Evolutionary conservation across 495 filamentous ascomycete species (phyloP).

Genomic region (Rostrohypoxylon terebratum): DNA sequence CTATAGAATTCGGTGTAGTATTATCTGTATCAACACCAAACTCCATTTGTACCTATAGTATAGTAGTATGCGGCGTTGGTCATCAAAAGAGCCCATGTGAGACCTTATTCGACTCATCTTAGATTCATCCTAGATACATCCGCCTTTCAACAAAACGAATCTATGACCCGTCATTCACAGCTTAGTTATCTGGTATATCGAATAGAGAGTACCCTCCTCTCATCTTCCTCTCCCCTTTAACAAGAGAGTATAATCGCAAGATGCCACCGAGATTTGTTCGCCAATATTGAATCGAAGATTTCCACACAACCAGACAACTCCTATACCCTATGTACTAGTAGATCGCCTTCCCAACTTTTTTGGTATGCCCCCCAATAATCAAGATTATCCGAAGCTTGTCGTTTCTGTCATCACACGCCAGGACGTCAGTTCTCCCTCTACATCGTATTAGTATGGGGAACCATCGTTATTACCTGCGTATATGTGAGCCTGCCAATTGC

Average conservation of each 20-base stretch:
- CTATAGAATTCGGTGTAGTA: background rate
- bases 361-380: background rate
- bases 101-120: background rate
- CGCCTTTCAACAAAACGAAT: slow-evolving; percentile 2
- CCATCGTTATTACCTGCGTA: slow-evolving; percentile 54
- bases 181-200: slow-evolving; percentile 1
- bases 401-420: slow-evolving; percentile 42
- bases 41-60: too few relatives aligned
- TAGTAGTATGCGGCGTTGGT: background rate
- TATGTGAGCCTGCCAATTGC: slow-evolving; percentile 56
- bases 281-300: slow-evolving; percentile 12
- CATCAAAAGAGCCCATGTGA: background rate
- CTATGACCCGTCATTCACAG: slow-evolving; percentile 5
- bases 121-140: slow-evolving; percentile 14
- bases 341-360: slow-evolving; percentile 16
- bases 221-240: background rate
- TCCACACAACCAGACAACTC: slow-evolving; percentile 19
- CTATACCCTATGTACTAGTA: slow-evolving; percentile 25
- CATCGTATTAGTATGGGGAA: slow-evolving; percentile 22
- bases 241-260: slow-evolving; percentile 33
- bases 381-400: slow-evolving; percentile 45
- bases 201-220: background rate
- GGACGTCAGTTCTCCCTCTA: slow-evolving; percentile 36
- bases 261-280: slow-evolving; percentile 25
- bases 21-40: background rate